Percentiles rank a stretch among this genome's conserved stretches.
Evolutionary conservation across 2,329 filamentous ascomycete species (phyloP).

Genomic region (Geoglossum cookeanum): DNA sequence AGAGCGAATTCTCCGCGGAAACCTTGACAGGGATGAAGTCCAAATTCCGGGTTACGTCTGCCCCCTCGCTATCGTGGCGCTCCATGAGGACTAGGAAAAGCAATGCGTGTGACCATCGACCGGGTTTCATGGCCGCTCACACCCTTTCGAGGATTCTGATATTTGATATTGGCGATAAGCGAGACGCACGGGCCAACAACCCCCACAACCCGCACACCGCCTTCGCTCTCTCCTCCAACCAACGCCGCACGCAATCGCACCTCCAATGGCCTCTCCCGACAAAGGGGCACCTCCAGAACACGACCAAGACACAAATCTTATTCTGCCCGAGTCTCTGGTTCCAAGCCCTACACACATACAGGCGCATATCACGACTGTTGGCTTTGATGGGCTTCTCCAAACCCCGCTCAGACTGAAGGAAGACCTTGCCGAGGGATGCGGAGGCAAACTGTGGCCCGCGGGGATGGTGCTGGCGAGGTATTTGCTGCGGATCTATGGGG

Average conservation of each 20-base stretch:
- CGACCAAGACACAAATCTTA: constrained; percentile 15
- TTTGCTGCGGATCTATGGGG: constrained; percentile 46
- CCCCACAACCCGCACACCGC: background rate
- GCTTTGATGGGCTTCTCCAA: constrained; percentile 56
- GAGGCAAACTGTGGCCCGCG: constrained; percentile 86
- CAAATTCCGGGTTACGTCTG: background rate
- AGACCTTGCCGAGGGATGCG: constrained; percentile 73
- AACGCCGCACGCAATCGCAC: too few species aligned
- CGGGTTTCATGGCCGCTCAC: background rate
- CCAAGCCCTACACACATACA: constrained; percentile 31
- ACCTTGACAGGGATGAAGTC: background rate
- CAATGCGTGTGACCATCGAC: background rate
- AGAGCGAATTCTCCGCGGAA: background rate
- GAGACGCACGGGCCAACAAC: background rate
- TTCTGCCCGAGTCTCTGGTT: constrained; percentile 32
- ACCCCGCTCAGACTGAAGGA: constrained; percentile 60
- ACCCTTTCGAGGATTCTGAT: too few species aligned
- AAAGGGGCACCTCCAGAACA: constrained; percentile 7
- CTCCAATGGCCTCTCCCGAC: background rate
- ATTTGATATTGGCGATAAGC: background rate
- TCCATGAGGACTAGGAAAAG: background rate
- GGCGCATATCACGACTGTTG: constrained; percentile 30
- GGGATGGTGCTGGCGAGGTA: constrained; percentile 79
- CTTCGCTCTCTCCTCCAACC: background rate
- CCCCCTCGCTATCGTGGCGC: background rate